These are phyloP conservation scores for Morella rubra DNA, from an alignment of 306 rosid genomes.

Conservation along the genomic window DNA sequence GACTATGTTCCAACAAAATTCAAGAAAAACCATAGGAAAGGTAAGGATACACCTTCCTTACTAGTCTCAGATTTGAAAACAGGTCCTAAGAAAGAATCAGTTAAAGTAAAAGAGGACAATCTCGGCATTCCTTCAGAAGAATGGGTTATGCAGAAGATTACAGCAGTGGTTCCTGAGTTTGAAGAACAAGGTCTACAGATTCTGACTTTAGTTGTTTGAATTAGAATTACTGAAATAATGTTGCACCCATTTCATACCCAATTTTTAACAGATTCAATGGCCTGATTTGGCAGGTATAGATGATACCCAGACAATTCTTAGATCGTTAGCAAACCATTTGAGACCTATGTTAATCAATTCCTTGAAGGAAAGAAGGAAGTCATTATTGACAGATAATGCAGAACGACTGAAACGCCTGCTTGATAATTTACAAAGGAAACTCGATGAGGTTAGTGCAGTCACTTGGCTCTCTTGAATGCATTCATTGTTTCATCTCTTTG, in stretches of 20 bases:
- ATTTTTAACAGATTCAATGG: constrained; percentile 37
- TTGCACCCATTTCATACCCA: constrained; percentile 14
- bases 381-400: constrained; percentile 69
- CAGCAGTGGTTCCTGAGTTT: constrained; percentile 66
- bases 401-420: constrained; percentile 71
- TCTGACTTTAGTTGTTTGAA: constrained; percentile 32
- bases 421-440: constrained; percentile 81
- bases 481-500: constrained; percentile 1
- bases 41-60: constrained; percentile 60
- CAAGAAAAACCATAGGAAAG: constrained; percentile 82
- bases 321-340: constrained; percentile 68
- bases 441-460: constrained; percentile 76
- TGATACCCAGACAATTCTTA: constrained; percentile 64
- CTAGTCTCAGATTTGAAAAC: constrained; percentile 62
- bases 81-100: constrained; percentile 66
- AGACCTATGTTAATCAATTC: constrained; percentile 74
- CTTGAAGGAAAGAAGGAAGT: constrained; percentile 86
- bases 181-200: constrained; percentile 76
- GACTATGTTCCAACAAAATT: constrained; percentile 65
- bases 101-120: constrained; percentile 64
- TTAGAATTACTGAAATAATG: constrained; percentile 18
- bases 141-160: constrained; percentile 84
- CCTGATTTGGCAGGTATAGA: constrained; percentile 58
- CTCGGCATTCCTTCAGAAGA: constrained; percentile 75
- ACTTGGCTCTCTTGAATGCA: constrained; percentile 13